Conservation (phyloP, 2,329 filamentous ascomycete genomes). For the Fusarium sp. region DNA sequence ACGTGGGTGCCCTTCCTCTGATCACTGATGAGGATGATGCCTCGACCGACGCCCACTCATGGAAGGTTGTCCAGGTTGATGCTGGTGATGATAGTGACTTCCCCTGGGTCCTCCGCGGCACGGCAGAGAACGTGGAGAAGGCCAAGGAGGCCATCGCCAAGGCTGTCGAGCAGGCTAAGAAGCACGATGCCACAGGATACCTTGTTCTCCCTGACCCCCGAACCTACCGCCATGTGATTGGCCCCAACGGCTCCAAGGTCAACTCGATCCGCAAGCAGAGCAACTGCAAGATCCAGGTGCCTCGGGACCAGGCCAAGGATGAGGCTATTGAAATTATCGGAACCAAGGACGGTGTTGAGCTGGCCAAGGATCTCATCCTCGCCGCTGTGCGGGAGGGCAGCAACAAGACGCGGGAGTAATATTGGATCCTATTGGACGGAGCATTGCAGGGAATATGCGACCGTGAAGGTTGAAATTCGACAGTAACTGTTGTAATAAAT, state of each 20-base stretch:
- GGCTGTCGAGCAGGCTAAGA: slow-evolving; percentile 77
- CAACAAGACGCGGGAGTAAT: slow-evolving; percentile 50
- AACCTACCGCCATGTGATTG: slow-evolving; percentile 91
- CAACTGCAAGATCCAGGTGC: slow-evolving; percentile 93
- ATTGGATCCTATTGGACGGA: slow-evolving; percentile 27
- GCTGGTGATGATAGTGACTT: slow-evolving; percentile 77
- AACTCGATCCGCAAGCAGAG: slow-evolving; percentile 93
- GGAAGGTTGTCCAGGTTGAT: slow-evolving; percentile 78
- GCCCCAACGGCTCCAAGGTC: slow-evolving; percentile 88
- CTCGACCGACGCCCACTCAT: slow-evolving; percentile 78
- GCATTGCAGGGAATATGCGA: slow-evolving; percentile 23
- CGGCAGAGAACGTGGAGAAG: slow-evolving; percentile 81
- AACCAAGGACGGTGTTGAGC: slow-evolving; percentile 81
- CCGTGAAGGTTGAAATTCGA: slow-evolving; percentile 6
- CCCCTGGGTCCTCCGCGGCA: slow-evolving; percentile 89
- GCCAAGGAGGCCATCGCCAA: slow-evolving; percentile 80
- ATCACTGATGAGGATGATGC: slow-evolving; percentile 87
- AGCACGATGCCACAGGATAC: slow-evolving; percentile 82
- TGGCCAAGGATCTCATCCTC: slow-evolving; percentile 89
- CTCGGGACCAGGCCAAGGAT: slow-evolving; percentile 77
- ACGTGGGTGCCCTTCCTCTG: slow-evolving; percentile 78
- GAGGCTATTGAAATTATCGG: slow-evolving; percentile 95
- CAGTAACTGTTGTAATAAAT: slow-evolving; percentile 34
- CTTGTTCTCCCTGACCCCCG: slow-evolving; percentile 89
- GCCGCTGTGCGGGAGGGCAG: slow-evolving; percentile 78